A percentile compares a stretch with the other conserved stretches of the same genome.
These are phyloP conservation scores for Seminavis robusta DNA, from an alignment of 108 stramenopile genomes.

Conservation along the genomic window DNA sequence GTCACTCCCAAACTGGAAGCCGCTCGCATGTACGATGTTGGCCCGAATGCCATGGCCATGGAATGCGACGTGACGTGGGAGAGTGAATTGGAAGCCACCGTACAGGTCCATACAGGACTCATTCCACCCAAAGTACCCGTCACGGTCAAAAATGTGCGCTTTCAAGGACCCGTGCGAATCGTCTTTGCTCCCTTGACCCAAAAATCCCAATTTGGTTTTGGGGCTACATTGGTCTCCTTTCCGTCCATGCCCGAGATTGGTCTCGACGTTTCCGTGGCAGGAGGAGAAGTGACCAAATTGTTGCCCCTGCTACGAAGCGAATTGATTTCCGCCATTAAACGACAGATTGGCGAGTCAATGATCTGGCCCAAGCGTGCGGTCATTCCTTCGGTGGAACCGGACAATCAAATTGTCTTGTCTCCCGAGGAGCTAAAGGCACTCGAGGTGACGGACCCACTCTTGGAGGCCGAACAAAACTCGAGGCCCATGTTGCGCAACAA, in stretches of 20 bases:
- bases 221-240: slow-evolving; percentile 42
- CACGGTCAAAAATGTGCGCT: slow-evolving; percentile 41
- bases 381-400: no score
- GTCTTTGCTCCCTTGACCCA: slow-evolving; percentile 33
- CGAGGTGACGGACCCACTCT: no score
- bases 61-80: slow-evolving; percentile 19
- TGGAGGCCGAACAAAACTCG: no score
- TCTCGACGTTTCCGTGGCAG: slow-evolving; percentile 43
- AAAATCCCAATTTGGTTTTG: slow-evolving; percentile 39
- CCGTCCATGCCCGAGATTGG: slow-evolving; percentile 38
- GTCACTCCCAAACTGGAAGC: slow-evolving; percentile 34
- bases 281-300: slow-evolving; percentile 48
- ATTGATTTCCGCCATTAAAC: slow-evolving; percentile 30
- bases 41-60: slow-evolving; percentile 26
- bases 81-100: slow-evolving; percentile 19
- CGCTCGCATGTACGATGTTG: slow-evolving; percentile 47
- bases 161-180: slow-evolving; percentile 43
- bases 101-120: slow-evolving; percentile 27
- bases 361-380: slow-evolving; percentile 51
- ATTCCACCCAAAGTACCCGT: slow-evolving; percentile 35
- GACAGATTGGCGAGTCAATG: slow-evolving; percentile 35
- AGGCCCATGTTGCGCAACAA: no score
- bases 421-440: no score
- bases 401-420: no score
- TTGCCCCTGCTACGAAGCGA: slow-evolving; percentile 47